A percentile compares a stretch with the other conserved stretches of the same genome.
Conservation (phyloP, 208 protist genomes). For the Trypanosoma lewisi region DNA sequence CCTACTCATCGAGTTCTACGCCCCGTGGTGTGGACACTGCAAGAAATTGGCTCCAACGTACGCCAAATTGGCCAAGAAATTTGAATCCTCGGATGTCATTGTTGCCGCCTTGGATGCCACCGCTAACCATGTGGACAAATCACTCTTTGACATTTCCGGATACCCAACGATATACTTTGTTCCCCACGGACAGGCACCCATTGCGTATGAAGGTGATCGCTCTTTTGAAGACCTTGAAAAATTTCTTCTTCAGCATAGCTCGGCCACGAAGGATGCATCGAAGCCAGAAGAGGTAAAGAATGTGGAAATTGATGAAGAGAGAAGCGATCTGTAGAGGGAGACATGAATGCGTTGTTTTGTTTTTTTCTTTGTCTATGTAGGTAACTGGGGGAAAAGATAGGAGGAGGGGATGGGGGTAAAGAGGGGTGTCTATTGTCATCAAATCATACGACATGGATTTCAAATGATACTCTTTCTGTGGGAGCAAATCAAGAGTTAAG, state of each 20-base stretch:
- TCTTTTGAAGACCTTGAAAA: conserved; percentile 74
- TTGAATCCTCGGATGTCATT: conserved; percentile 44
- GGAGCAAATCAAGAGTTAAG: not conserved
- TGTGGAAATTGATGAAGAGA: conserved; percentile 12
- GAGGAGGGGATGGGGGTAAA: too few species aligned
- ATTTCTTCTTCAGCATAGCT: conserved; percentile 40
- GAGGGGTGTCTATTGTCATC: too few species aligned
- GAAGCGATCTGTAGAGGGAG: conserved; percentile 22
- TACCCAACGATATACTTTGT: conserved; percentile 76
- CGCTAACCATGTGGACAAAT: conserved; percentile 35
- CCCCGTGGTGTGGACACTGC: conserved; percentile 89
- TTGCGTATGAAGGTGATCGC: conserved; percentile 36
- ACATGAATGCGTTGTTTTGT: conserved; percentile 9
- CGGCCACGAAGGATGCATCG: conserved; percentile 17
- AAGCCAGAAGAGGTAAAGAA: conserved; percentile 17
- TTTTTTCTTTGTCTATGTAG: conserved; percentile 23
- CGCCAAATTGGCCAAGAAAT: conserved; percentile 39
- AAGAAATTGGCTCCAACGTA: conserved; percentile 53
- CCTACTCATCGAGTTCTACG: conserved; percentile 90
- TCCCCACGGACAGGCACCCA: conserved; percentile 25
- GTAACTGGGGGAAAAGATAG: too few species aligned
- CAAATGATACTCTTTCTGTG: not conserved
- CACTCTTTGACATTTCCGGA: conserved; percentile 37
- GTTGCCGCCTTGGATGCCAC: conserved; percentile 75
- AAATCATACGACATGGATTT: not conserved